These are phyloP conservation scores for Solanum pinnatisectum DNA, from an alignment of 257 asterid species.

Conservation along the genomic window DNA sequence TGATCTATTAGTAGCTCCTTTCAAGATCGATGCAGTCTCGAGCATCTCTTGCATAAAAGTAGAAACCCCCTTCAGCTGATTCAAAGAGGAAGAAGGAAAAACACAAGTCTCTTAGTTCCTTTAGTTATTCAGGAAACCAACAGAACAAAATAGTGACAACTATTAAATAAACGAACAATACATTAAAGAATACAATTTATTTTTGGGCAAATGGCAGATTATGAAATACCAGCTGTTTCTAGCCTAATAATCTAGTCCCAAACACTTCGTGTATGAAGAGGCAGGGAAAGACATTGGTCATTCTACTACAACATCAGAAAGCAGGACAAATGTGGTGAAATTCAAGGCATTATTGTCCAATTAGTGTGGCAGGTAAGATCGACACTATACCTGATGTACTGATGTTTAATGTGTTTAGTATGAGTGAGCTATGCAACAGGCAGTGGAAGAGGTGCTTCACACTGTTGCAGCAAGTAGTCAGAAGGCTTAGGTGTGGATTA, in stretches of 20 bases:
- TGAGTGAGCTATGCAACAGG: not conserved
- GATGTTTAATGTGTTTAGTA: not conserved
- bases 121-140: not conserved
- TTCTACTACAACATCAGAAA: not conserved
- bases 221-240: not conserved
- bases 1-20: conserved; percentile 88
- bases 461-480: not conserved
- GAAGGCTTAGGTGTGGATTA: not conserved
- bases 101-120: not conserved
- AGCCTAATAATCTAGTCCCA: not conserved
- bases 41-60: conserved; percentile 99
- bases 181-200: not conserved
- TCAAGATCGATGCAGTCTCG: conserved; percentile 96
- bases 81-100: conserved; percentile 4
- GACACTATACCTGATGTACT: not conserved
- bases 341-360: not conserved
- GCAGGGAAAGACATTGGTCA: not conserved
- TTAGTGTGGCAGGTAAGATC: not conserved
- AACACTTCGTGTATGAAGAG: not conserved
- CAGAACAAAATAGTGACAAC: not conserved
- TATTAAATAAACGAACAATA: not conserved
- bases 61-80: conserved; percentile 91
- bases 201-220: not conserved
- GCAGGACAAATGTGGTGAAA: not conserved
- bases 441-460: not conserved